A percentile compares a stretch with the other conserved stretches of the same genome.
These are phyloP conservation scores for Globisporangium takayamanum DNA, from an alignment of 352 stramenopile genomes.

Conservation along the genomic window DNA sequence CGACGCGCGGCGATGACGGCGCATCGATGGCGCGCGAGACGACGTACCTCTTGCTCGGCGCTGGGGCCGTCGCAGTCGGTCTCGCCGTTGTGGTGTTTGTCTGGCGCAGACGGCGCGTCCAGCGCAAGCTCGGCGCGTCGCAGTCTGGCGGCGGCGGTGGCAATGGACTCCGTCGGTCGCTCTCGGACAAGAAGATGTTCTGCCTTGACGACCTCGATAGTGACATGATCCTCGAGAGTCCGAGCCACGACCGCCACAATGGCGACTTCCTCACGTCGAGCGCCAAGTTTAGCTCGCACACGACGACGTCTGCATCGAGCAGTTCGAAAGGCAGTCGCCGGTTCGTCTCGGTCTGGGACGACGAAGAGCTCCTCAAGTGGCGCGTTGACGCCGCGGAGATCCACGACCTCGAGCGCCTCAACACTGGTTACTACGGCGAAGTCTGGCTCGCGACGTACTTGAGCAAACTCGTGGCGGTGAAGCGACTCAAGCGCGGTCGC, in stretches of 20 bases:
- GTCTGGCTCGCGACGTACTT: constrained; percentile 50
- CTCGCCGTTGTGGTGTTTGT: not conserved
- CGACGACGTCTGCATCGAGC: not conserved
- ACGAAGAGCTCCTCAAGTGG: constrained; percentile 47
- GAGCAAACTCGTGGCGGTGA: constrained; percentile 37
- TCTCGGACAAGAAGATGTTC: constrained; percentile 15
- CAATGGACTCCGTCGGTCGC: not conserved
- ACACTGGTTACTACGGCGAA: constrained; percentile 32
- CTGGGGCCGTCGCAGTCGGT: not conserved
- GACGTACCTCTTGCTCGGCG: constrained; percentile 1
- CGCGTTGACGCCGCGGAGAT: constrained; percentile 37
- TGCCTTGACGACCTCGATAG: constrained; percentile 12
- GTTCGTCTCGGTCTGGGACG: constrained; percentile 46
- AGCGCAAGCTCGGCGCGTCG: not conserved
- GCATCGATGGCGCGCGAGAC: not conserved
- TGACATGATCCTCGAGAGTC: constrained; percentile 13
- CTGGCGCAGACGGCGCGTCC: not conserved
- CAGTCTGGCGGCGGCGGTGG: not conserved
- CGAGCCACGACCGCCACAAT: not conserved
- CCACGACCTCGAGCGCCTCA: constrained; percentile 27
- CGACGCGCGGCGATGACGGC: not conserved
- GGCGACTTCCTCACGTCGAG: constrained; percentile 7
- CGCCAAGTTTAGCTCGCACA: constrained; percentile 4
- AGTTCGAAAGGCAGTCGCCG: constrained; percentile 6
- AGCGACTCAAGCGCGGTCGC: constrained; percentile 29